Base-by-base conservation (phyloP, 257 asterid species). In the Prunella vulgaris region DNA sequence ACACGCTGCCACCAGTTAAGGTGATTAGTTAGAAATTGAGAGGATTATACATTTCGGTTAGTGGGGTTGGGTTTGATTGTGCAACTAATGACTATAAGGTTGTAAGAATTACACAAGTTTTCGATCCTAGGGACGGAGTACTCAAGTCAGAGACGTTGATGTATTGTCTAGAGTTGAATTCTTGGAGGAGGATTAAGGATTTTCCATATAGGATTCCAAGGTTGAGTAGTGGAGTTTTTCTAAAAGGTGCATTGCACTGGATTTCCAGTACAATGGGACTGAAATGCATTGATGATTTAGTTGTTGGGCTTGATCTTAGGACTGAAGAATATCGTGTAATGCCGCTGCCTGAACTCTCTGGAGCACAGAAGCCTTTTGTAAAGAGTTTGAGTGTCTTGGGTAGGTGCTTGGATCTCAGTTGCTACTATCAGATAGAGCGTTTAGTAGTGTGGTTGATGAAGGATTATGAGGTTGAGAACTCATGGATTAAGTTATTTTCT, bases 381-480 rank as follows among this genome's bases (percentile, higher is more conserved):
- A 76, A 22, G 76, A 75, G 22, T 71, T 65, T 76, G 69, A 72
- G 80, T 1, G 64, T 70, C 10, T 57, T 76, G 76, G 76, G 33
- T 22, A 76, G 73, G 51, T 76, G 76, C 17, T 70, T 76, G 76
- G 54, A 51, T 58, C 53, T 76, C 22, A 57, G 80, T 64, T 76
- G 80, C 69, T 65, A 64, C 51, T 70, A 76, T 61, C 73, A 70
- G 76, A 60, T 65, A 33, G 81, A 71, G 37, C 69, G 67, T 37
- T 66, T 77, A 56, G 81, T 71, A 13, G 71, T 77, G 0, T 77
- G 81, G 81, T 49, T 52, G 77, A 71, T 77, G 77, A 40, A 51
- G 66, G 74, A 71, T 17, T 77, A 71, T 33, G 81, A 74, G 7
- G 60, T 33, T 48, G 21, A 57, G 27, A 57, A 21, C 25, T 64